Evolutionary conservation across 345 rosid genomes (phyloP).

Genomic region (Linum tenue): DNA sequence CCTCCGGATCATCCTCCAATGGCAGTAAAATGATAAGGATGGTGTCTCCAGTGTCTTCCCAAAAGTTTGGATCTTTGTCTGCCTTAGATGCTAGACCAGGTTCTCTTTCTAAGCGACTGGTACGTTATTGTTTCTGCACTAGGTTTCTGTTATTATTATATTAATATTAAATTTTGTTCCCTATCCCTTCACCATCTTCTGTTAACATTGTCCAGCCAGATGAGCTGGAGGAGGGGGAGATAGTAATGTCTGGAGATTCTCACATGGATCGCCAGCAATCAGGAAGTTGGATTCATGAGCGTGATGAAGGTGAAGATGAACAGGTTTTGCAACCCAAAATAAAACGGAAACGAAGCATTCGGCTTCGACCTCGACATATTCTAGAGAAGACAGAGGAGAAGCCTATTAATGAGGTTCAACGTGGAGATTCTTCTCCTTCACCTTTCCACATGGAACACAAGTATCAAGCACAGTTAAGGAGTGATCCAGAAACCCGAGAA

Average conservation of each 20-base stretch:
- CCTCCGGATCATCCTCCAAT: slow-evolving; percentile 87
- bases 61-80: slow-evolving; percentile 90
- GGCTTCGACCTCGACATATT: slow-evolving; percentile 76
- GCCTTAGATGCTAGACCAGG: slow-evolving; percentile 93
- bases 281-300: slow-evolving; percentile 91
- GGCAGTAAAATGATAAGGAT: slow-evolving; percentile 50
- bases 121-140: slow-evolving; percentile 21
- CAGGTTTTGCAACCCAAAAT: slow-evolving; percentile 96
- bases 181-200: slow-evolving; percentile 19
- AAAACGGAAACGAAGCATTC: slow-evolving; percentile 91
- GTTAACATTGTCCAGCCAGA: slow-evolving; percentile 49
- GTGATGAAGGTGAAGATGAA: slow-evolving; percentile 93
- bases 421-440: slow-evolving; percentile 39
- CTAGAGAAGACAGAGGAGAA: slow-evolving; percentile 61
- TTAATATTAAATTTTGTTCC: slow-evolving; percentile 1
- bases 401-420: slow-evolving; percentile 44
- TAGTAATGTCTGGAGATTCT: slow-evolving; percentile 90
- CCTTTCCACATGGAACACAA: slow-evolving; percentile 52
- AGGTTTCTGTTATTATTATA: slow-evolving; percentile 1
- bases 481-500: slow-evolving; percentile 38
- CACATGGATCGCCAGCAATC: slow-evolving; percentile 84
- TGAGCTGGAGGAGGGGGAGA: slow-evolving; percentile 98
- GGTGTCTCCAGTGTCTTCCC: slow-evolving; percentile 77
- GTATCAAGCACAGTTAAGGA: slow-evolving; percentile 53
- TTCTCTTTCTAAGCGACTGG: slow-evolving; percentile 71